Percentiles rank a stretch among this genome's conserved stretches.
phyloP scores from a whole-genome alignment of 768 basidiomycete genomes.

The Pleurotus djamor region DNA sequence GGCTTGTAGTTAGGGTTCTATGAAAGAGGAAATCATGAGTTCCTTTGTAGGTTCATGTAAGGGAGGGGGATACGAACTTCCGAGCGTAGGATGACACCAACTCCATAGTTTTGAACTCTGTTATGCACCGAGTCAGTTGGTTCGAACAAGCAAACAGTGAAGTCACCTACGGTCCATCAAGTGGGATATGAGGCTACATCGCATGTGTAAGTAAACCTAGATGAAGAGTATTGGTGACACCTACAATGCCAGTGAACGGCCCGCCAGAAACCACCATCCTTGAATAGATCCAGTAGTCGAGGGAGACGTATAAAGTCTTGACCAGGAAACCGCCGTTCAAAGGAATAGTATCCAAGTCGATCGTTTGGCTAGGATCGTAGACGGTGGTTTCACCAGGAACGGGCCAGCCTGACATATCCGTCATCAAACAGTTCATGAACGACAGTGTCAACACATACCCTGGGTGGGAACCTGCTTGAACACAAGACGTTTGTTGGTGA shows the following conservation, averaged over 20 bases:
- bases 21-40: neutral
- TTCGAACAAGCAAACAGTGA: no score
- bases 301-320: conserved; percentile 39
- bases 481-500: no score
- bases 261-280: conserved; percentile 15
- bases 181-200: neutral
- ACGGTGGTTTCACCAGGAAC: conserved; percentile 35
- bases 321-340: conserved; percentile 36
- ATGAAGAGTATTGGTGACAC: neutral
- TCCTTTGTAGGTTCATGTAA: neutral
- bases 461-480: no score
- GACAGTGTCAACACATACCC: no score
- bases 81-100: conserved; percentile 14
- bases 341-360: conserved; percentile 37
- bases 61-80: neutral
- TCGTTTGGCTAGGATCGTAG: conserved; percentile 33
- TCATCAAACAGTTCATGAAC: no score
- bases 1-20: conserved; percentile 9
- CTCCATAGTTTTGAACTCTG: conserved; percentile 12
- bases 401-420: conserved; percentile 16
- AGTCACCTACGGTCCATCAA: no score
- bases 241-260: neutral
- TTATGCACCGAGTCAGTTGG: no score
- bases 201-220: neutral
- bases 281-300: conserved; percentile 40